phyloP scores from a whole-genome alignment of 2,329 filamentous ascomycete species.

The Cladophialophora exuberans region DNA sequence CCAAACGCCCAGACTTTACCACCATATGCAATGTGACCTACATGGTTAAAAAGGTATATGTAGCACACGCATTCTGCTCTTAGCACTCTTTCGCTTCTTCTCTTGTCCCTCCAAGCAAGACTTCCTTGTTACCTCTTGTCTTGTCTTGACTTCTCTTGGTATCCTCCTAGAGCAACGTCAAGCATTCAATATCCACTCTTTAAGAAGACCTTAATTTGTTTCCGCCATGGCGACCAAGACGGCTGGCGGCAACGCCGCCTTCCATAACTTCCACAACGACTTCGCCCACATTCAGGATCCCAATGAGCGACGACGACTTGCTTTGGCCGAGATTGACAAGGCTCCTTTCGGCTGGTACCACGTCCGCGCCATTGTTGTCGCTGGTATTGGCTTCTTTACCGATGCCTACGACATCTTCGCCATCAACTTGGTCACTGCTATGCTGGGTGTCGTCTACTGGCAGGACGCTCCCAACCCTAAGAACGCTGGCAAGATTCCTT shows the following conservation, averaged over 20 bases:
- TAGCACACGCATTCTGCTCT: conserved; percentile 15
- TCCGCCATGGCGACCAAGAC: conserved; percentile 28
- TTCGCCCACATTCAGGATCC: conserved; percentile 67
- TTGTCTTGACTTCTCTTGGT: conserved; percentile 11
- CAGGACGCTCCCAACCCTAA: conserved; percentile 50
- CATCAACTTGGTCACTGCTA: conserved; percentile 71
- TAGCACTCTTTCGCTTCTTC: conserved; percentile 7
- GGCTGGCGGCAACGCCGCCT: conserved; percentile 53
- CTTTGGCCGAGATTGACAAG: conserved; percentile 66
- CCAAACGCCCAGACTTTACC: conserved; percentile 1
- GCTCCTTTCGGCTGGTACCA: conserved; percentile 68
- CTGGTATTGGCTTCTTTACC: conserved; percentile 86
- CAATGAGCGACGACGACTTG: conserved; percentile 77
- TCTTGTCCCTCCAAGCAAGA: conserved; percentile 15
- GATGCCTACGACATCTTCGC: conserved; percentile 85
- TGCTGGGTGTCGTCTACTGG: conserved; percentile 81
- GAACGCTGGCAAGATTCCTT: conserved; percentile 59
- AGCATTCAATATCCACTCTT: neutral
- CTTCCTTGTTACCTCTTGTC: conserved; percentile 15
- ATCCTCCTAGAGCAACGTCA: neutral
- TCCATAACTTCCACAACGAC: conserved; percentile 78
- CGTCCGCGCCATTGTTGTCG: conserved; percentile 74
- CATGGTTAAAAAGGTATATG: conserved; percentile 21
- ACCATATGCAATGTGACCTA: conserved; percentile 10
- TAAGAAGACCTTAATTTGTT: conserved; percentile 4